A percentile compares a stretch with the other conserved stretches of the same genome.
Evolutionary conservation across 805 yeast genomes (phyloP).

Genomic region (Lipomyces yamanashiensis): DNA sequence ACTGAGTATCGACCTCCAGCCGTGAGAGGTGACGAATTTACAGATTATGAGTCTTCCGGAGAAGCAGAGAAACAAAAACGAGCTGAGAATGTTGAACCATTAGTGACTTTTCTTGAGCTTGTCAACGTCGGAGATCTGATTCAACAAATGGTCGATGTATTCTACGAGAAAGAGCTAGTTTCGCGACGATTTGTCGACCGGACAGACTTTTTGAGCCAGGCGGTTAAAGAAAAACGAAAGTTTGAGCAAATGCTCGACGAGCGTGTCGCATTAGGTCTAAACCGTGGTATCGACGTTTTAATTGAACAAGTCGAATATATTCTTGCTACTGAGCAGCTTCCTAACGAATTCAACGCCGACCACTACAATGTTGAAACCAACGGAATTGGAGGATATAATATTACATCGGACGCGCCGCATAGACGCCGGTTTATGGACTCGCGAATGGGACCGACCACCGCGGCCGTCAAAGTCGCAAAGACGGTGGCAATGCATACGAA

Average conservation of each 20-base stretch:
- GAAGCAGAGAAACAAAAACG: neutral
- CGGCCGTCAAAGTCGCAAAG: slow-evolving; percentile 66
- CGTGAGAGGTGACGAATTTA: slow-evolving; percentile 31
- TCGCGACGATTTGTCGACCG: slow-evolving; percentile 62
- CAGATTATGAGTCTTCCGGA: neutral
- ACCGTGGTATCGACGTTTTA: slow-evolving; percentile 87
- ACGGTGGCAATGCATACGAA: slow-evolving; percentile 73
- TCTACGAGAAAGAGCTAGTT: slow-evolving; percentile 82
- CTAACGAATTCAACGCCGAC: slow-evolving; percentile 28
- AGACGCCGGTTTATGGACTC: slow-evolving; percentile 10
- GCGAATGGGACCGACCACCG: slow-evolving; percentile 59
- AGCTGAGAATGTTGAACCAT: slow-evolving; percentile 58
- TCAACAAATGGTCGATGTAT: slow-evolving; percentile 88
- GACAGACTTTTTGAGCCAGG: slow-evolving; percentile 77
- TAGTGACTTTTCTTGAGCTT: slow-evolving; percentile 83
- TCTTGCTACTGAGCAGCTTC: slow-evolving; percentile 55
- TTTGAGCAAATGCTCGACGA: slow-evolving; percentile 83
- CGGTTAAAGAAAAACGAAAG: slow-evolving; percentile 77
- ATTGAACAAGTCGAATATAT: slow-evolving; percentile 77
- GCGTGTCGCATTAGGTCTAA: slow-evolving; percentile 89
- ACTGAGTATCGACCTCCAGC: slow-evolving; percentile 68
- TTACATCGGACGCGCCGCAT: neutral
- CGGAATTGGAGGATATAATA: neutral
- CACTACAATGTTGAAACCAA: slow-evolving; percentile 11
- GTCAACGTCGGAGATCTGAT: slow-evolving; percentile 92